Evolutionary conservation across 2,329 filamentous ascomycete genomes (phyloP), one percentile per base, ranked within the genome.

Genomic region (Nothopassalora personata): DNA sequence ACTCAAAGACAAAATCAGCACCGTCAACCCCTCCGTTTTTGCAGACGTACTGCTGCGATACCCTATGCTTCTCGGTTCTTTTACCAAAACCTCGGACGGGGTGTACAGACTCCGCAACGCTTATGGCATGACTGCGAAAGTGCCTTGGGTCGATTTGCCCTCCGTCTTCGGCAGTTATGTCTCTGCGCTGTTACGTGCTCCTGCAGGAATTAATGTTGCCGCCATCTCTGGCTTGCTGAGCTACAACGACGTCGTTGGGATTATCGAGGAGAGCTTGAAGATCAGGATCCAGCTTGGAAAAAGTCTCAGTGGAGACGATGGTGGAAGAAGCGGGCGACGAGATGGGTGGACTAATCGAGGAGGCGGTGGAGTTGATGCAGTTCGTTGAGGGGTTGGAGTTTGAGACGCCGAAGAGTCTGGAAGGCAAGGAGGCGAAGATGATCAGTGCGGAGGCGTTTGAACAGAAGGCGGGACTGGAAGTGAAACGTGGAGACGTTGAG

Each of bases 91-190:
- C 28, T 30, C 43, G 8, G 54, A 61, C 43, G 45, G 31, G 10
- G 31, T 34, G 18, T 43, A 54, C 50, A 33, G 31, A 2, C 51
- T 45, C 30, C 46, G 48, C 1, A 36, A 55, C 1, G 33, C 39
- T 1, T 31, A 46, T 13, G 13, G 46, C 23, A 13, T 39, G 6
- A 50, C 54, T 4, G n/a, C 18, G 3, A 13, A 5, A 5, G 28
- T 62, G 18, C 53, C 58, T 1, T 62, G 56, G 45, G 53, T 64
- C 23, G 58, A 64, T 45, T 15, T 62, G n/a, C 47, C 55, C 31
- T 36, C 31, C 5, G 55, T 60, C 48, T 39, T 58, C 6, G 60
- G 62, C 4, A 49, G 33, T 30, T 62, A 52, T 39, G 47, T 62
- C 19, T 39, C 50, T 11, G 62, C 62, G 2, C 52, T 62, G 30